Base-by-base conservation (phyloP, 352 stramenopile genomes). In the Phytophthora fragariaefolia region DNA sequence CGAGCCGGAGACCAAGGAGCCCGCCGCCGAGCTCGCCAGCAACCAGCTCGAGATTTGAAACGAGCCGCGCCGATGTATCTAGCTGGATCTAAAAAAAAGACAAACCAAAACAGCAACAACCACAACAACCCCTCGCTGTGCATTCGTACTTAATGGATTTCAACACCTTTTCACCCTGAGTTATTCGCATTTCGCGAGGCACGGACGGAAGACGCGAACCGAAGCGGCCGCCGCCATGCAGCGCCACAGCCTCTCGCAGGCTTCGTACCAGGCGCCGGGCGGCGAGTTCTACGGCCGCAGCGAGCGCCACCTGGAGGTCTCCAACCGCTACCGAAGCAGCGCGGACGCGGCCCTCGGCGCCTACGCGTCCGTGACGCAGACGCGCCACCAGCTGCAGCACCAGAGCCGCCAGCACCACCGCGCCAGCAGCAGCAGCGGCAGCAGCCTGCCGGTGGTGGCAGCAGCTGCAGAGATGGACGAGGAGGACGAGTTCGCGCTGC, bases 41-140 rank as follows among this genome's bases (percentile, higher is more conserved):
- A 84, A 84, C 59, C 78, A 86, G 50, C 63, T 82, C 32, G 76
- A 84, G 62, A 84, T 86, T 55, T 86, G 71, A 74, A 23, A 38
- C 20, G 34, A 6, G 18, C 26, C 28, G 6, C 9, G 28, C 18
- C 9, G 3, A n/a, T 10, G 15, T 47, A 49, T 48, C 30, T 72
- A 66, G 58, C 64, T 56, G n/a, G n/a, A n/a, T n/a, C n/a, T n/a
- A n/a, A n/a, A n/a, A n/a, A n/a, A n/a, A n/a, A n/a, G n/a, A n/a
- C n/a, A n/a, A n/a, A n/a, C n/a, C n/a, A n/a, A n/a, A n/a, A n/a
- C n/a, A n/a, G n/a, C n/a, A n/a, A n/a, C n/a, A n/a, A n/a, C n/a
- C n/a, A n/a, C n/a, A n/a, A n/a, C n/a, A n/a, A n/a, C n/a, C n/a
- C n/a, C n/a, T n/a, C n/a, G n/a, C n/a, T n/a, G n/a, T n/a, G n/a